Conservation (phyloP, 129 eudicot species). For the Saposhnikovia divaricata region DNA sequence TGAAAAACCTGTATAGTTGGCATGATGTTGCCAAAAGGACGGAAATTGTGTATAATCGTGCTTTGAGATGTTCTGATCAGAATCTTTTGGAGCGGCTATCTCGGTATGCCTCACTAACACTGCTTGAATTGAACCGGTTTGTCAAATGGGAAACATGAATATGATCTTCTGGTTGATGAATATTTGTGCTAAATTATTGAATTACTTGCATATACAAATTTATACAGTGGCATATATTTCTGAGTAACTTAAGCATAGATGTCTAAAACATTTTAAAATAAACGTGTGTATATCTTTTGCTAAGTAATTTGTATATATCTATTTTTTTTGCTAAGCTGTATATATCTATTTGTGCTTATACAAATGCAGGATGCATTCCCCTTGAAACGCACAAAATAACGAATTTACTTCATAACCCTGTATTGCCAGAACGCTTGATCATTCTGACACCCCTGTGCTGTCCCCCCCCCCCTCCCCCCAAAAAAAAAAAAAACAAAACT, state of each 20-base stretch:
- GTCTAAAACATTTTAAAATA: too few species aligned
- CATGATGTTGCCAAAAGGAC: constrained; percentile 95
- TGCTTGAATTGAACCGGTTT: neutral
- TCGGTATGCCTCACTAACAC: constrained; percentile 38
- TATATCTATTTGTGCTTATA: neutral
- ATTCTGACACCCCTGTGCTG: too few species aligned
- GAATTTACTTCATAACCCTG: too few species aligned
- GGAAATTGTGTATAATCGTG: constrained; percentile 82
- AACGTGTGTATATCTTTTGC: neutral
- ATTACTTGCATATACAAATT: neutral
- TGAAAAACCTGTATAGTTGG: constrained; percentile 92
- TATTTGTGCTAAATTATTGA: neutral
- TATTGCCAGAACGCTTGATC: too few species aligned
- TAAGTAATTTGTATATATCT: neutral
- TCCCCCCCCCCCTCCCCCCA: too few species aligned
- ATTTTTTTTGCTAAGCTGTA: neutral
- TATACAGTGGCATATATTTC: neutral
- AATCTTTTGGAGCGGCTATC: constrained; percentile 78
- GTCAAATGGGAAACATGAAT: neutral
- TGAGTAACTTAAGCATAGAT: neutral
- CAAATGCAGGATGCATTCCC: neutral
- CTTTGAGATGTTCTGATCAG: constrained; percentile 78
- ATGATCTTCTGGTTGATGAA: neutral
- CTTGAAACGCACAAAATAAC: too few species aligned
- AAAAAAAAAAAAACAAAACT: too few species aligned